phyloP scores from a whole-genome alignment of 1,284 basidiomycete species.

The Inonotus obliquus region DNA sequence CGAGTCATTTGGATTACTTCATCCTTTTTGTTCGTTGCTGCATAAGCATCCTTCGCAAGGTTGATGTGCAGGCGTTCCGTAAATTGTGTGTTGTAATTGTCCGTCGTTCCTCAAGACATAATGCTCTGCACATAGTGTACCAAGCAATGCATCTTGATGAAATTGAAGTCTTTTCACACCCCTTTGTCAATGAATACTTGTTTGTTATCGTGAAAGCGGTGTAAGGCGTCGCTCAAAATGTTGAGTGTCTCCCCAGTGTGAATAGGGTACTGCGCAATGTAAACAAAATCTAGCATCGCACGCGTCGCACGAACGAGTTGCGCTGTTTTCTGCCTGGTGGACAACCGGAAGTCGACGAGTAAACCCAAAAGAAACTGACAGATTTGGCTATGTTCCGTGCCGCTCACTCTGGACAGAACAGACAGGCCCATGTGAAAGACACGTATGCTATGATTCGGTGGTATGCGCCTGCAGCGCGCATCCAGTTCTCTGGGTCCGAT shows the following conservation, averaged over 20 bases:
- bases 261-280: constrained; percentile 25
- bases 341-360: constrained; percentile 1
- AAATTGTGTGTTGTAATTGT: constrained; percentile 32
- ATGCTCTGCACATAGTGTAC: constrained; percentile 31
- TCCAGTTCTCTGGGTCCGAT: constrained; percentile 23
- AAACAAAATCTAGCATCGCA: constrained; percentile 27
- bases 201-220: constrained; percentile 26
- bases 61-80: constrained; percentile 27
- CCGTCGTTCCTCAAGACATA: constrained; percentile 26
- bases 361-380: constrained; percentile 23
- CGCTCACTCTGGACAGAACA: constrained; percentile 22
- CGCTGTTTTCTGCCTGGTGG: constrained; percentile 4
- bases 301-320: constrained; percentile 15
- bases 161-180: constrained; percentile 31
- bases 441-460: constrained; percentile 20
- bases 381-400: constrained; percentile 24
- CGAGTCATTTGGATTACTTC: constrained; percentile 33
- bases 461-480: constrained; percentile 20
- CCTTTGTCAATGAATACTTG: constrained; percentile 24
- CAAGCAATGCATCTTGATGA: constrained; percentile 27
- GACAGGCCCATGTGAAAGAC: constrained; percentile 28
- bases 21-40: constrained; percentile 25
- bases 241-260: constrained; percentile 23
- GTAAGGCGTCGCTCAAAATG: constrained; percentile 21
- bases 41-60: constrained; percentile 26